Evolutionary conservation across 2,329 filamentous ascomycete genomes (phyloP), one percentile per base, ranked within the genome.

Genomic region (Aspergillus aculeatinus): DNA sequence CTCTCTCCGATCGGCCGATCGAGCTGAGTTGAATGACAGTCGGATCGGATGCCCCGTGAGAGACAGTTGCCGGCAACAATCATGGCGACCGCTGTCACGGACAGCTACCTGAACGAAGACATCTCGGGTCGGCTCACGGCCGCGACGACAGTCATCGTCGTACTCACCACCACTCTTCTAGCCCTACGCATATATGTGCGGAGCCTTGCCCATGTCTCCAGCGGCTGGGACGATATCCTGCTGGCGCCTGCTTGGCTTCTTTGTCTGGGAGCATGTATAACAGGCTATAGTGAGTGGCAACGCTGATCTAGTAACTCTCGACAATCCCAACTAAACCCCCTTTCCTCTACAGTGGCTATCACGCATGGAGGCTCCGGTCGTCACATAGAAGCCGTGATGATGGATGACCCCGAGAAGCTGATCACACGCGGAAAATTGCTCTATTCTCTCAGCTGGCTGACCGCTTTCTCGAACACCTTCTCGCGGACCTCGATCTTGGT

Each of bases 231-330:
- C n/a, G 33, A 53, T n/a, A 21, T 53, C 3, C 19, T 53, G 7
- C 51, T 53, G 5, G 33, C 27, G 3, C 51, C 51, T 33, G 51
- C 51, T 11, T 53, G 42, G 29, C n/a, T 52, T 53, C 51, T 53
- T 11, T 52, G 33, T 21, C 9, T 53, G 19, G 51, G 51, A 53
- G 14, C 51, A 21, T 53, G 19, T 44, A 53, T 44, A 21, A 53
- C 33, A 10, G 19, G 12, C 10, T 35, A 35, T n/a, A 12, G 51
- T 53, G 21, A 44, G 51, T 33, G 4, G 10, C 16, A 33, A 19
- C 29, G 27, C 16, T 7, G 14, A 42, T 7, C 39, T 19, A 42
- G 27, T 16, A 6, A 6, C 14, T n/a, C 39, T 7, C 7, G 16
- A 5, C 6, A 2, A 14, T 16, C 10, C 5, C 14, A 11, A 35